A percentile compares a stretch with the other conserved stretches of the same genome.
Evolutionary conservation across 371 early-diverging fungal genomes (phyloP).

Genomic region (Neoconidiobolus thromboides): DNA sequence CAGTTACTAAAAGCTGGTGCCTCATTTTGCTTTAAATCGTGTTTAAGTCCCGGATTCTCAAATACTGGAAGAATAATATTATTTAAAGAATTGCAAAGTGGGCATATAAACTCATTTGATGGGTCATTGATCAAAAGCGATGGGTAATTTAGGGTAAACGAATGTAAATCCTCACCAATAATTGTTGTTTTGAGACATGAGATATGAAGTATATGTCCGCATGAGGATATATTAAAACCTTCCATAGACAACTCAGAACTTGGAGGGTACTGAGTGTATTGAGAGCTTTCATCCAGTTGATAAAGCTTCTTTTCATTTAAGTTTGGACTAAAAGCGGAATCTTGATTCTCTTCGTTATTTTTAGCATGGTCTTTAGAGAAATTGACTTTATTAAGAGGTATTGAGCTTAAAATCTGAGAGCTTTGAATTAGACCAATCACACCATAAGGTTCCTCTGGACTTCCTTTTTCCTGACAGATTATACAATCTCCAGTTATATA

Average conservation of each 20-base stretch:
- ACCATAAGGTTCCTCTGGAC: slow-evolving; percentile 55
- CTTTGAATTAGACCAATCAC: slow-evolving; percentile 66
- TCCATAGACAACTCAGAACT: slow-evolving; percentile 27
- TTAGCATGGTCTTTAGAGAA: slow-evolving; percentile 4
- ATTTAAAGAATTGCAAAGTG: slow-evolving; percentile 85
- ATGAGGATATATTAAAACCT: slow-evolving; percentile 63
- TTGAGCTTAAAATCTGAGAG: slow-evolving; percentile 45
- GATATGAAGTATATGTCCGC: slow-evolving; percentile 91
- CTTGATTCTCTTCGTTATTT: background rate
- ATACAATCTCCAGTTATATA: slow-evolving; percentile 79
- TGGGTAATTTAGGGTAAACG: background rate
- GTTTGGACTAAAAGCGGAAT: background rate
- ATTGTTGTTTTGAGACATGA: slow-evolving; percentile 41
- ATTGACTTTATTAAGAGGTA: slow-evolving; percentile 23
- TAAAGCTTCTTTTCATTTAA: background rate
- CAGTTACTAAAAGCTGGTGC: too few relatives aligned
- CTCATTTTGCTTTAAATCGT: background rate
- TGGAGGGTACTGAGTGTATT: slow-evolving; percentile 18
- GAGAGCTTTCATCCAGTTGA: slow-evolving; percentile 3
- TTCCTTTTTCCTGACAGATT: slow-evolving; percentile 84
- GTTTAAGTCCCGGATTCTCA: slow-evolving; percentile 24
- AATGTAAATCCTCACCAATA: background rate
- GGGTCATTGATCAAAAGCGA: background rate
- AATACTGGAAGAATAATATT: slow-evolving; percentile 53
- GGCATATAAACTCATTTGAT: slow-evolving; percentile 46